Base-by-base conservation (phyloP, 2,329 filamentous ascomycete species). In the Aspergillus thermomutatus region DNA sequence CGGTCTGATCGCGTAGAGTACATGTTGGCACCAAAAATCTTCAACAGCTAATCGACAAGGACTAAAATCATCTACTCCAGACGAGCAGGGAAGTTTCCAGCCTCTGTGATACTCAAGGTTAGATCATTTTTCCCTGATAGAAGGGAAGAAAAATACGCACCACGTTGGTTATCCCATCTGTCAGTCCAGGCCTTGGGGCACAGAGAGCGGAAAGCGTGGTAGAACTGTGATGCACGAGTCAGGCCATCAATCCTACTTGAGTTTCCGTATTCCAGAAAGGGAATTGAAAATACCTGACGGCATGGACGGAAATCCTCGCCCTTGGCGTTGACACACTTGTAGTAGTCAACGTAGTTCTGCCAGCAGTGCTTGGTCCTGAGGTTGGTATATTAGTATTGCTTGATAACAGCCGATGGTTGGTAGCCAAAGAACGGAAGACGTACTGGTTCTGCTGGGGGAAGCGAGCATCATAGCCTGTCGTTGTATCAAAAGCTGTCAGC, bases 341-440 rank as follows among this genome's bases (percentile, higher is more conserved):
- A 91, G 86, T 99, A 97, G 81, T 99, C 94, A 83, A 99, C 94
- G 82, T 99, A 99, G 87, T 99, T 99, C 80, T 99, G 95, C 94
- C 94, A 99, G 91, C 94, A 99, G 87, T 99, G 92, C 89, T 97
- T 97, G 81, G 92, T 87, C 79, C 79, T 82, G 55, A 23, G 55
- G 31, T 50, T 14, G 50, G 27, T 14, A 37, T 3, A 57, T 70
- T 63, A 66, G 56, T 52, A 23, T 25, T 47, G 8, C 23, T 3
- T 6, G n/a, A 26, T 37, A 8, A 31, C 10, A 46, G 23, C 5
- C 11, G 6, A 17, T 48, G 34, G 34, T 27, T 17, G 43, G 52
- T 6, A 4, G 49, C 31, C n/a, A 6, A 6, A 27, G 19, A 14
- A 45, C 49, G 25, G 27, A 37, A 51, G 50, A 66, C 77, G 60